A percentile compares a stretch with the other conserved stretches of the same genome.
These are phyloP conservation scores for Striga hermonthica DNA, from an alignment of 305 asterid species.

Conservation along the genomic window DNA sequence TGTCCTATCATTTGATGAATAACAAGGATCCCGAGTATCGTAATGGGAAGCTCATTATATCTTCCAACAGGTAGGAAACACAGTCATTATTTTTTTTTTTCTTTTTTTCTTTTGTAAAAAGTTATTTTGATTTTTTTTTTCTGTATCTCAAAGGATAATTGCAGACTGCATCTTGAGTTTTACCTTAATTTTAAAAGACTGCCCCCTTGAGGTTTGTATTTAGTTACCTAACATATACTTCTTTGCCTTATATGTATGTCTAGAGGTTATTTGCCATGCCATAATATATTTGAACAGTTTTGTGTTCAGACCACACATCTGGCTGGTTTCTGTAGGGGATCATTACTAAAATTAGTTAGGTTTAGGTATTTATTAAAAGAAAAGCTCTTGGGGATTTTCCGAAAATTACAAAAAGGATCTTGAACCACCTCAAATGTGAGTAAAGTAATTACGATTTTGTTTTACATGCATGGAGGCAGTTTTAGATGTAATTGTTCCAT, in stretches of 20 bases:
- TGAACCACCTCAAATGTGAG: too few relatives aligned
- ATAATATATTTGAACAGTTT: neutral
- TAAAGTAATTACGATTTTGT: too few relatives aligned
- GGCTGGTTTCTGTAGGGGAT: too few relatives aligned
- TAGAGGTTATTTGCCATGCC: neutral
- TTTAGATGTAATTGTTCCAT: neutral
- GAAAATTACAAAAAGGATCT: too few relatives aligned
- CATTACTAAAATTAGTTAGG: too few relatives aligned
- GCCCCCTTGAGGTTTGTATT: neutral
- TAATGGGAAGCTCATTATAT: slow-evolving; percentile 85
- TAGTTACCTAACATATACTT: neutral
- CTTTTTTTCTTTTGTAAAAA: neutral
- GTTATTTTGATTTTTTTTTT: neutral
- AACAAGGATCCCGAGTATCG: slow-evolving; percentile 76
- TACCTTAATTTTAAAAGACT: neutral
- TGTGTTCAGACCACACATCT: neutral
- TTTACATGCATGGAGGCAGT: neutral
- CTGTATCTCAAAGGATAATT: neutral
- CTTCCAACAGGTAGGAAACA: slow-evolving; percentile 59
- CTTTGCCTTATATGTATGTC: neutral
- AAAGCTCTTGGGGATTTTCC: too few relatives aligned
- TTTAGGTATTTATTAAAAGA: too few relatives aligned
- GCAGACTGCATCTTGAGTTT: neutral
- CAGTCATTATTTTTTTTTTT: slow-evolving; percentile 13
- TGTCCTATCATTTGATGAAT: slow-evolving; percentile 68